Percentiles rank a stretch among this genome's conserved stretches.
phyloP scores from a whole-genome alignment of 768 basidiomycete species.

The Lactarius indigo region DNA sequence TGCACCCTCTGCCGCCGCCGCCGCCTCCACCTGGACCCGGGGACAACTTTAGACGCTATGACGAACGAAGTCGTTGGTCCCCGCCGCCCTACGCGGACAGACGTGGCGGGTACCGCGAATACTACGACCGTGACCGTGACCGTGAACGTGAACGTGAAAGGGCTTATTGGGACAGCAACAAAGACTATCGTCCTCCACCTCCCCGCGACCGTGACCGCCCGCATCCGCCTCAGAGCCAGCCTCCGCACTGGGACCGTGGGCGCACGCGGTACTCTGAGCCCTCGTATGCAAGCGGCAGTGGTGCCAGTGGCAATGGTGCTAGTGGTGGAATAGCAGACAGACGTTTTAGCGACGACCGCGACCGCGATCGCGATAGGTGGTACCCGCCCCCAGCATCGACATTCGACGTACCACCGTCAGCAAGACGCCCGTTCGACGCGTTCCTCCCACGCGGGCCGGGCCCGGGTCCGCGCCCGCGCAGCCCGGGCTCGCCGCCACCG shows the following conservation, averaged over 20 bases:
- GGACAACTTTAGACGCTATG: slow-evolving; percentile 16
- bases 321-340: neutral
- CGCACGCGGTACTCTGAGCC: slow-evolving; percentile 17
- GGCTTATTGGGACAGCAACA: slow-evolving; percentile 8
- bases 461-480: slow-evolving; percentile 17
- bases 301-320: no score
- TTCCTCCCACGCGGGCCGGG: slow-evolving; percentile 10
- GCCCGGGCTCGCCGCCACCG: slow-evolving; percentile 22
- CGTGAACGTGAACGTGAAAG: neutral
- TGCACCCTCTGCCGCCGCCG: neutral
- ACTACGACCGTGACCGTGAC: slow-evolving; percentile 19
- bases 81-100: slow-evolving; percentile 11
- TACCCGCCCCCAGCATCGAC: neutral
- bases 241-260: slow-evolving; percentile 10
- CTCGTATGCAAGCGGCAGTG: neutral
- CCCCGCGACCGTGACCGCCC: slow-evolving; percentile 9
- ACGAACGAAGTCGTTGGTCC: slow-evolving; percentile 17
- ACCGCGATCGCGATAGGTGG: slow-evolving; percentile 19
- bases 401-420: neutral
- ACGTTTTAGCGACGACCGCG: slow-evolving; percentile 15
- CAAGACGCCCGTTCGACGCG: neutral
- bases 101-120: slow-evolving; percentile 15
- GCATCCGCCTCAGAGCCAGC: neutral
- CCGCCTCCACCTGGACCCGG: neutral
- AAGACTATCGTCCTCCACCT: slow-evolving; percentile 1